Base-by-base conservation (phyloP, 2,329 filamentous ascomycete species). In the Verticillium longisporum region DNA sequence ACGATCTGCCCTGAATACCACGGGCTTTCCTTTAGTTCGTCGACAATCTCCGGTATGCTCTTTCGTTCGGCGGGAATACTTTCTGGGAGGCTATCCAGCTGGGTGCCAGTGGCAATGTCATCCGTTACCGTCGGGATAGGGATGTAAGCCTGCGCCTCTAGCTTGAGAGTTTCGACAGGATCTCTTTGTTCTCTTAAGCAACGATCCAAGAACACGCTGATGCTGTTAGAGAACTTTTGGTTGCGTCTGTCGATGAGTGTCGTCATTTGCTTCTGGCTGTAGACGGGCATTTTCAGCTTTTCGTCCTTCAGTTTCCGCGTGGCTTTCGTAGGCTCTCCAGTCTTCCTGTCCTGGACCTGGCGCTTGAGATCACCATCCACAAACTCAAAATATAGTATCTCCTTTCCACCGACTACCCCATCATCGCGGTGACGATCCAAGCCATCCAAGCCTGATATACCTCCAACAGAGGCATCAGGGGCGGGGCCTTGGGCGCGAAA, bases 1-100 rank as follows among this genome's bases (percentile, higher is more conserved):
- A 98, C 93, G 65, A 99, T 92, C 74, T 99, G 95, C 0, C 88
- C 88, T 4, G 87, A 90, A 69, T 99, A 99, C 91, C 93, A 96
- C 31, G 93, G 82, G 67, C 89, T 84, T 9, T 85, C 83, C 68
- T 91, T 92, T 38, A 99, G 85, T 70, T 97, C 91, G 34, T 86
- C 80, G 2, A 99, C 81, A 37, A 99, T 98, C 58, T 96, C 90
- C 0, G 90, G 82, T 34, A 99, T 91, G 1, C 84, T 80, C 69
- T 91, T 89, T 55, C 95, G 84, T 65, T 96, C 90, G 56, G 82
- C 85, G 0, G 94, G 94, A 58, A 98, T 96, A 1, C 80, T 83
- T 36, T 83, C 80, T 0, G 91, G 91, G 21, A 92, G 71, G 0
- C 78, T 78, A 58, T 74, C 79, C 6, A 71, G 66, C 57, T 73